Percentiles rank a stretch among this genome's conserved stretches.
These are phyloP conservation scores for Apophysomyces elegans DNA, from an alignment of 371 early-diverging fungal genomes.

Conservation along the genomic window DNA sequence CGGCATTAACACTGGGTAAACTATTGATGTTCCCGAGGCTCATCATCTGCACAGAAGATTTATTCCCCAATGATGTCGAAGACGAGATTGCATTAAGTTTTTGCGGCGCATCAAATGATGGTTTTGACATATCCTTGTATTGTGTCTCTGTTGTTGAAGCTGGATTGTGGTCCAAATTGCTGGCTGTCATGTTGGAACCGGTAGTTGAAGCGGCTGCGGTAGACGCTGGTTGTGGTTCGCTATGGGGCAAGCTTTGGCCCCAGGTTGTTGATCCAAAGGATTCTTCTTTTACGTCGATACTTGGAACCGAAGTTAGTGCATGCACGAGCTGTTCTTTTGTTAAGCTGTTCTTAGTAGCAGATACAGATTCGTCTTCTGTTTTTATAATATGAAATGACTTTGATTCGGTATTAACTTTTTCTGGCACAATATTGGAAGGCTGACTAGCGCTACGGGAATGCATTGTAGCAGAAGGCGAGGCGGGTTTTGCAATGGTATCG, in stretches of 20 bases:
- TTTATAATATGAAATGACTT: neutral
- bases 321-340: slow-evolving; percentile 46
- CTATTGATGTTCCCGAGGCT: neutral
- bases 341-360: slow-evolving; percentile 7
- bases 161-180: neutral
- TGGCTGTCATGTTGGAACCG: no score
- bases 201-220: neutral
- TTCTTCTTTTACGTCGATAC: neutral
- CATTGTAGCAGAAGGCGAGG: neutral
- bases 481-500: neutral
- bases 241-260: neutral
- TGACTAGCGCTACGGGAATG: slow-evolving; percentile 7
- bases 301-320: slow-evolving; percentile 40
- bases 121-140: neutral
- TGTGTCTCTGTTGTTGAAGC: neutral
- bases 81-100: neutral
- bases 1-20: slow-evolving; percentile 36
- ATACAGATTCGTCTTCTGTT: neutral
- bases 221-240: neutral
- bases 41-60: neutral
- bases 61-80: neutral
- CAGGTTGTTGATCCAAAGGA: neutral
- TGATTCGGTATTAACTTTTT: neutral
- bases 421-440: neutral
- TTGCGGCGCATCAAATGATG: neutral